A percentile compares a stretch with the other conserved stretches of the same genome.
These are phyloP conservation scores for Aegle marmelos DNA, from an alignment of 345 rosid genomes.

Conservation along the genomic window DNA sequence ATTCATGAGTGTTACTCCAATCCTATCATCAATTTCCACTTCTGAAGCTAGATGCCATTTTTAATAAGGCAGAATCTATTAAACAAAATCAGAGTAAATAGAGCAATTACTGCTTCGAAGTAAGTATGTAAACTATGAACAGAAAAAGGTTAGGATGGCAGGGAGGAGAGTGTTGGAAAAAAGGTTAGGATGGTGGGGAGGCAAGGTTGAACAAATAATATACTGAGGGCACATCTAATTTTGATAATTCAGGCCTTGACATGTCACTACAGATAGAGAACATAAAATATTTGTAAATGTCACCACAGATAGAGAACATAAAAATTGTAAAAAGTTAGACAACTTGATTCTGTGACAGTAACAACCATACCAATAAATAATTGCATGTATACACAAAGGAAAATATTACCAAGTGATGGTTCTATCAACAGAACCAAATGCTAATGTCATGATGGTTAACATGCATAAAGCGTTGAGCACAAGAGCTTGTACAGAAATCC, in stretches of 20 bases:
- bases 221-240: neutral
- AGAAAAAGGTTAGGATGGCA: neutral
- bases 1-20: neutral
- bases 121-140: neutral
- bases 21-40: neutral
- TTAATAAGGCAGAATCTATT: neutral
- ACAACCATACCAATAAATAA: neutral
- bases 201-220: neutral
- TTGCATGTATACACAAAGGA: neutral
- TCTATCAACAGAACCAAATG: neutral
- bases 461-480: neutral
- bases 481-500: neutral
- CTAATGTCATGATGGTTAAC: neutral
- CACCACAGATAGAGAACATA: neutral
- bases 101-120: neutral
- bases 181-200: too few species aligned
- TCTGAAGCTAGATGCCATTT: neutral
- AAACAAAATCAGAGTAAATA: neutral
- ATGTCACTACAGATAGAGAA: neutral
- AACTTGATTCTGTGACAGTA: neutral
- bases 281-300: too few species aligned
- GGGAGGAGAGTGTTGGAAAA: neutral
- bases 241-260: neutral
- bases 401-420: neutral
- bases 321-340: neutral